Conservation (phyloP, 345 rosid species). For the Eutrema japonicum region DNA sequence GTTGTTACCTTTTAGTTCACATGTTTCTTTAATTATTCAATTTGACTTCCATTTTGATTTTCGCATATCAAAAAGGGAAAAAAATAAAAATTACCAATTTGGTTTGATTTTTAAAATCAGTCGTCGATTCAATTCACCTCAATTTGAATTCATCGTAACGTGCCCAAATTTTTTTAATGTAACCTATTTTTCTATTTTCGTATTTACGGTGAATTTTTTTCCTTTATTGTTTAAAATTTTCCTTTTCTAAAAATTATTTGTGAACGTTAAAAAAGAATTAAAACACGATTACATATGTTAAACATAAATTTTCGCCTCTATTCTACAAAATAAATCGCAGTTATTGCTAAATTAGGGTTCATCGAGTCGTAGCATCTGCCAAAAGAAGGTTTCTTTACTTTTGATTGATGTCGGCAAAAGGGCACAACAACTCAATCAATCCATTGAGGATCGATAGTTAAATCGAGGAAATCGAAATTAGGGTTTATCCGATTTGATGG, state of each 20-base stretch:
- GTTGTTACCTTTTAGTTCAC: no score
- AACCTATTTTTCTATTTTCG: no score
- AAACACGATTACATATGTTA: slow-evolving; percentile 3
- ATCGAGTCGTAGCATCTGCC: slow-evolving; percentile 25
- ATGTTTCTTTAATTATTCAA: no score
- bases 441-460: background rate
- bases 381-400: background rate
- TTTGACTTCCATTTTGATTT: no score
- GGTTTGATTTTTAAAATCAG: no score
- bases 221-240: background rate
- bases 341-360: slow-evolving; percentile 23
- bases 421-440: slow-evolving; percentile 16
- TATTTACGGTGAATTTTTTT: background rate
- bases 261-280: background rate
- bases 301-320: background rate
- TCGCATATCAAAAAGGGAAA: no score
- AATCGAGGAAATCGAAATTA: slow-evolving; percentile 15
- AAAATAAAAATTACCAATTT: no score
- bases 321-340: slow-evolving; percentile 10
- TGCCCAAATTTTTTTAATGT: no score
- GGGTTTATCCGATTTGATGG: slow-evolving; percentile 35
- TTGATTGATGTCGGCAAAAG: background rate
- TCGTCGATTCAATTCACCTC: no score
- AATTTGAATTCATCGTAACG: no score
- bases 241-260: background rate